Evolutionary conservation across 1,284 basidiomycete species (phyloP).

Genomic region (Naganishia cerealis): DNA sequence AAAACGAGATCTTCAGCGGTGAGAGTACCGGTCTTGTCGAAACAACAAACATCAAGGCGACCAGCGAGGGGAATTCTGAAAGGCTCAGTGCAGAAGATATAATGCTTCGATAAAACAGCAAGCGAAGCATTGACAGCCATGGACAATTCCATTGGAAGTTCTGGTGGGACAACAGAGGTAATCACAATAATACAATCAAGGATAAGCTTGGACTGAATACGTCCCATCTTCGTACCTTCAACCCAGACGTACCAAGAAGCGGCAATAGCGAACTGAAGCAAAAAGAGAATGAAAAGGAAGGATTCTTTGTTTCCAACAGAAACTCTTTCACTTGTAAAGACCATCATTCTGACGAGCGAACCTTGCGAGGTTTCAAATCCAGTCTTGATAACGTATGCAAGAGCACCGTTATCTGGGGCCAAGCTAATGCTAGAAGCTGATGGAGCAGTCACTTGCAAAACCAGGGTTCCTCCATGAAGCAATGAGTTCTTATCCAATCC

Average conservation of each 20-base stretch:
- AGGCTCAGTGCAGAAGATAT: slow-evolving; percentile 95
- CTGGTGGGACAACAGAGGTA: slow-evolving; percentile 91
- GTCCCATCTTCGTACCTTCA: slow-evolving; percentile 82
- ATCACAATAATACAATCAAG: slow-evolving; percentile 92
- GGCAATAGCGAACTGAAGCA: slow-evolving; percentile 91
- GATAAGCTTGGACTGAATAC: slow-evolving; percentile 88
- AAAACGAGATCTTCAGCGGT: slow-evolving; percentile 92
- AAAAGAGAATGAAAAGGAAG: slow-evolving; percentile 93
- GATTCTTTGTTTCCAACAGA: slow-evolving; percentile 90
- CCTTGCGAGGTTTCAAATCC: slow-evolving; percentile 95
- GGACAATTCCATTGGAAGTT: slow-evolving; percentile 92
- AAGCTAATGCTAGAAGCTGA: too few relatives aligned
- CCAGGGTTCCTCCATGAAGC: slow-evolving; percentile 90
- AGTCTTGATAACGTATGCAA: slow-evolving; percentile 84
- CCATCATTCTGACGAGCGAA: slow-evolving; percentile 93
- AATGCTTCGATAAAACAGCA: slow-evolving; percentile 87
- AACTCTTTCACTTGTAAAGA: slow-evolving; percentile 90
- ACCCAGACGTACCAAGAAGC: slow-evolving; percentile 95
- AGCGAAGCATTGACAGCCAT: slow-evolving; percentile 90
- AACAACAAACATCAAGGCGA: slow-evolving; percentile 92
- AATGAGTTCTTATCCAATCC: slow-evolving; percentile 81
- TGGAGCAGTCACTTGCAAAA: slow-evolving; percentile 67
- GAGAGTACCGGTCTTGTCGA: slow-evolving; percentile 96
- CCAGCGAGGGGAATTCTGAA: slow-evolving; percentile 93
- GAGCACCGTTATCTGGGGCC: slow-evolving; percentile 86